phyloP scores from a whole-genome alignment of 805 yeast genomes.

The Metschnikowia aberdeeniae region DNA sequence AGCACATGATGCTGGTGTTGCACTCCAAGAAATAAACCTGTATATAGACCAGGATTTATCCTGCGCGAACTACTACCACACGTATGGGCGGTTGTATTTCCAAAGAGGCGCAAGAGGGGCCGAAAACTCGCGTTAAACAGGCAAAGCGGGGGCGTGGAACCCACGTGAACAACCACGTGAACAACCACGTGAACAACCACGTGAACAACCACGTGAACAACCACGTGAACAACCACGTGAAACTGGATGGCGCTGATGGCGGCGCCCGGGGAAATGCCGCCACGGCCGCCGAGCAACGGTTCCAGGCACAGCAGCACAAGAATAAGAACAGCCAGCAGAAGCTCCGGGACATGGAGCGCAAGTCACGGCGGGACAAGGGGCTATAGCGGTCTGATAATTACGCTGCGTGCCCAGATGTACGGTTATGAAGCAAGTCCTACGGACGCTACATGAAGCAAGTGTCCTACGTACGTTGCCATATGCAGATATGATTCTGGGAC shows the following conservation, averaged over 20 bases:
- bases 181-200: too few species aligned
- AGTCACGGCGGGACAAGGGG: conserved; percentile 33
- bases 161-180: too few species aligned
- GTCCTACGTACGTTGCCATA: background rate
- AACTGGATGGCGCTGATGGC: background rate
- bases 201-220: too few species aligned
- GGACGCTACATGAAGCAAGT: too few species aligned
- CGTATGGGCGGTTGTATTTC: conserved; percentile 20
- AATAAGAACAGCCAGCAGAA: conserved; percentile 25
- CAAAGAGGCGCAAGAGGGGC: conserved; percentile 6
- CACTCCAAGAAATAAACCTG: background rate
- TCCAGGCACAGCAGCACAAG: conserved; percentile 25
- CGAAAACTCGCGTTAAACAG: background rate
- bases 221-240: too few species aligned
- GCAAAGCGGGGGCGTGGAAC: too few species aligned
- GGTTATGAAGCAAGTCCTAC: too few species aligned
- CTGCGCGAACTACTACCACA: background rate
- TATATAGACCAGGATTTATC: background rate
- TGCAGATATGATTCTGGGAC: too few species aligned
- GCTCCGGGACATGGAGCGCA: conserved; percentile 27
- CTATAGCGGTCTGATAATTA: conserved; percentile 12
- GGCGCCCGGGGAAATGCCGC: conserved; percentile 29
- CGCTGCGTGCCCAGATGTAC: background rate
- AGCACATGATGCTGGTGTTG: background rate
- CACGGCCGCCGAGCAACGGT: conserved; percentile 37